Conservation (phyloP, 306 rosid species). For the Pterocarpus macrocarpus region DNA sequence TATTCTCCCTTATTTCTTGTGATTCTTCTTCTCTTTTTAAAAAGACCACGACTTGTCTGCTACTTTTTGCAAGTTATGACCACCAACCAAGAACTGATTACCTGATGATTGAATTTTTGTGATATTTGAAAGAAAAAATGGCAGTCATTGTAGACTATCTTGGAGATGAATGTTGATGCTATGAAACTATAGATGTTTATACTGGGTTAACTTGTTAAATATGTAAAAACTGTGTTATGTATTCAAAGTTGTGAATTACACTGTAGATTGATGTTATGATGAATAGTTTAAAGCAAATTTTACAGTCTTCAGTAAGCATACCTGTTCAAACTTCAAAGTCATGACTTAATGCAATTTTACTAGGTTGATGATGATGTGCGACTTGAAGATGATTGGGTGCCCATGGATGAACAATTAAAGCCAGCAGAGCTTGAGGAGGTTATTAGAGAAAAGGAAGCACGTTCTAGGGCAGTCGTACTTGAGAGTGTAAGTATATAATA, state of each 20-base stretch:
- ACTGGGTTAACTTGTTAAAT: constrained; percentile 24
- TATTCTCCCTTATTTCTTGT: background rate
- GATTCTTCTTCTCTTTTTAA: constrained; percentile 4
- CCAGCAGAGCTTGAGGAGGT: constrained; percentile 86
- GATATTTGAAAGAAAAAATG: background rate
- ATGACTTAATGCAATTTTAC: constrained; percentile 44
- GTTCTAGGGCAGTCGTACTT: constrained; percentile 93
- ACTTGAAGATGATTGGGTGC: constrained; percentile 99
- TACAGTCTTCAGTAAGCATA: constrained; percentile 34
- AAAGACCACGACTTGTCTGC: constrained; percentile 1
- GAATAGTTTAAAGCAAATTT: constrained; percentile 22
- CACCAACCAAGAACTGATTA: background rate
- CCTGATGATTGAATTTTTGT: constrained; percentile 29
- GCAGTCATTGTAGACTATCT: constrained; percentile 29
- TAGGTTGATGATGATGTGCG: constrained; percentile 88
- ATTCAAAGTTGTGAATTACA: background rate
- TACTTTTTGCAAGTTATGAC: constrained; percentile 4
- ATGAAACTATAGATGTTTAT: background rate
- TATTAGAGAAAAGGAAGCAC: constrained; percentile 84
- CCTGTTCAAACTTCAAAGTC: constrained; percentile 33
- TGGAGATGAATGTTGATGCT: constrained; percentile 13
- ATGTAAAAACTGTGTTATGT: background rate
- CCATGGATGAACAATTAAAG: constrained; percentile 87
- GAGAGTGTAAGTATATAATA: constrained; percentile 79
- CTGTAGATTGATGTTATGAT: background rate